Conservation (phyloP, 2,329 filamentous ascomycete genomes). For the Alternaria brassicae region DNA sequence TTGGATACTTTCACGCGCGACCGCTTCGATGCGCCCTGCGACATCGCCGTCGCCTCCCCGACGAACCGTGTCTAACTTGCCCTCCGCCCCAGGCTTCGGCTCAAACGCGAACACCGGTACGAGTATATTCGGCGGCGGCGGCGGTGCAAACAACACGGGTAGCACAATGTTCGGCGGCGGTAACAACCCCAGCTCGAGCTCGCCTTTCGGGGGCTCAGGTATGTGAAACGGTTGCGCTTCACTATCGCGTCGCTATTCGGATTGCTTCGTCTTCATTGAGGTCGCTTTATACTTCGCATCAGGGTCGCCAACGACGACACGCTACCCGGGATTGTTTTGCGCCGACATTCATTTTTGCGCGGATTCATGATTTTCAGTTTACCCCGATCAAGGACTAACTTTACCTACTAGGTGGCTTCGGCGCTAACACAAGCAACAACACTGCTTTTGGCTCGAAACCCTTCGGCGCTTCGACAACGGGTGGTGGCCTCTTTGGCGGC, state of each 20-base stretch:
- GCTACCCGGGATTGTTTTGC: not conserved
- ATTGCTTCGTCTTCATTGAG: not conserved
- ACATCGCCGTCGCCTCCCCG: constrained; percentile 36
- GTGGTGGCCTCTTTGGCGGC: constrained; percentile 46
- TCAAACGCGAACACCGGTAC: constrained; percentile 43
- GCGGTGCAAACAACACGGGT: constrained; percentile 41
- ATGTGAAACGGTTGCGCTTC: constrained; percentile 48
- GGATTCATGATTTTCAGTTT: constrained; percentile 1
- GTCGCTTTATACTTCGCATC: not conserved
- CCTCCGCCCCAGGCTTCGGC: constrained; percentile 52
- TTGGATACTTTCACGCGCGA: constrained; percentile 27
- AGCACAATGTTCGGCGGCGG: constrained; percentile 42
- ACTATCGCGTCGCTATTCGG: constrained; percentile 32
- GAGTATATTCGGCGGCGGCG: constrained; percentile 43
- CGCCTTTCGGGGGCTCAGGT: constrained; percentile 49
- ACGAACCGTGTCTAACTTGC: constrained; percentile 49
- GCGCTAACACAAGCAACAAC: constrained; percentile 32
- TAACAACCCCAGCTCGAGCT: constrained; percentile 40
- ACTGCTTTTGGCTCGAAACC: constrained; percentile 39
- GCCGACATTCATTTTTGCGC: not conserved
- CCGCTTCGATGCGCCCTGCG: constrained; percentile 40
- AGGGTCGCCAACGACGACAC: not conserved
- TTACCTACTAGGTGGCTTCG: constrained; percentile 41
- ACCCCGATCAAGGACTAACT: constrained; percentile 29
- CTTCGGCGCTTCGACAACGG: constrained; percentile 45